phyloP scores from a whole-genome alignment of 306 rosid species.

The Castanea sativa region DNA sequence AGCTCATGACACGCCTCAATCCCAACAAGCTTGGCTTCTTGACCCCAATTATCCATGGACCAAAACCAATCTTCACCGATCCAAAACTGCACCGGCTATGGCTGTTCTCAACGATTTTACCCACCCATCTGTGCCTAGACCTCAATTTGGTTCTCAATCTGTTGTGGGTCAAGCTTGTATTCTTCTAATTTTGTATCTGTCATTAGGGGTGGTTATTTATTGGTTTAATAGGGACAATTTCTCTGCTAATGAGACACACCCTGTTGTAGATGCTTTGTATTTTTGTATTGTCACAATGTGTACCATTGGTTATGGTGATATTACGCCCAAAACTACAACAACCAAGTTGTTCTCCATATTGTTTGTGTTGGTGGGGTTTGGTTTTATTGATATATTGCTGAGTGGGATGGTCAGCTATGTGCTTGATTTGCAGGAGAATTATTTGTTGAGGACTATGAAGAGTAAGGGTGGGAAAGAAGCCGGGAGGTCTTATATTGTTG shows the following conservation, averaged over 20 bases:
- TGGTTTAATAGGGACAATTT: conserved; percentile 67
- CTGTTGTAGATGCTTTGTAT: conserved; percentile 84
- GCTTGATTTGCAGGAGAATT: conserved; percentile 89
- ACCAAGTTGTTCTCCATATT: conserved; percentile 77
- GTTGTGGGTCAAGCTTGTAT: conserved; percentile 61
- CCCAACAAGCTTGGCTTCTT: conserved; percentile 47
- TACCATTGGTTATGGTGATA: conserved; percentile 94
- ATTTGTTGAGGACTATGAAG: conserved; percentile 59
- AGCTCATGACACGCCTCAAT: too few relatives aligned
- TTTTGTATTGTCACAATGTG: conserved; percentile 98
- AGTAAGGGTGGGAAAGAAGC: conserved; percentile 47
- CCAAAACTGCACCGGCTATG: conserved; percentile 94
- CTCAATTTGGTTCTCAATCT: conserved; percentile 53
- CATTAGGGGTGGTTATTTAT: conserved; percentile 72
- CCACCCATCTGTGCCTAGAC: conserved; percentile 33
- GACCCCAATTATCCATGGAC: conserved; percentile 61
- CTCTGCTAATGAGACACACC: conserved; percentile 61
- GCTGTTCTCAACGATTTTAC: conserved; percentile 57
- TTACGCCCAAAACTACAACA: conserved; percentile 65
- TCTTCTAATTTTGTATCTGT: conserved; percentile 64
- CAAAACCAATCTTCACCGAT: conserved; percentile 70
- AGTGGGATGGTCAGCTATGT: conserved; percentile 91
- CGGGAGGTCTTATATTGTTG: conserved; percentile 61
- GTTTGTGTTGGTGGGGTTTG: conserved; percentile 92
- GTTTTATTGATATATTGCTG: conserved; percentile 82